phyloP scores from a whole-genome alignment of 768 basidiomycete species.

The Tricholoma sp. region DNA sequence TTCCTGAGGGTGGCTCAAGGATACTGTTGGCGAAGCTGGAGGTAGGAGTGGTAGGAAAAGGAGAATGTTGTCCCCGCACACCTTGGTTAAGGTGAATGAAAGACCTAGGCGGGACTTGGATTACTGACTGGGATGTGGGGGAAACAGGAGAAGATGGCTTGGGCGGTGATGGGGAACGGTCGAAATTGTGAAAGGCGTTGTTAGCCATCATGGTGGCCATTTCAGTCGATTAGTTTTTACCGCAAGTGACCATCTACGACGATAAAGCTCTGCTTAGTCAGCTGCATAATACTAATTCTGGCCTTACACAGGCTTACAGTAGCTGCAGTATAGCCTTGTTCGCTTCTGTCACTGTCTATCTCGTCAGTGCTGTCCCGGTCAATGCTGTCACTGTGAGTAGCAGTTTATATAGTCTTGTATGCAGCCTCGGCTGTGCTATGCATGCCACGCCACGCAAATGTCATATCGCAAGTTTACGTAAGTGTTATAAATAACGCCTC shows the following conservation, averaged over 20 bases:
- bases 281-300: no score
- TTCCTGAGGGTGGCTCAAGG: slow-evolving; percentile 55
- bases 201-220: slow-evolving; percentile 16
- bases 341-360: no score
- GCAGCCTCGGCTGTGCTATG: no score
- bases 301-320: no score
- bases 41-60: slow-evolving; percentile 38
- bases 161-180: slow-evolving; percentile 20
- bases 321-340: no score
- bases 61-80: slow-evolving; percentile 37
- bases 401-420: no score
- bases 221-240: no score
- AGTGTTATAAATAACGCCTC: neutral
- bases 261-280: no score
- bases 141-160: slow-evolving; percentile 42
- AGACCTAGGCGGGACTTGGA: slow-evolving; percentile 34
- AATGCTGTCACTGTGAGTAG: no score
- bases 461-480: neutral
- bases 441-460: neutral
- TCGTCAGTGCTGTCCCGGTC: no score
- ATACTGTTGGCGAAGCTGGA: slow-evolving; percentile 21
- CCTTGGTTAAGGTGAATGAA: slow-evolving; percentile 33
- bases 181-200: slow-evolving; percentile 10
- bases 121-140: slow-evolving; percentile 33
- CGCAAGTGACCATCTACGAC: no score